Percentiles rank a stretch among this genome's conserved stretches.
Evolutionary conservation across 2,329 filamentous ascomycete genomes (phyloP).

Genomic region (Daldinia sp.): DNA sequence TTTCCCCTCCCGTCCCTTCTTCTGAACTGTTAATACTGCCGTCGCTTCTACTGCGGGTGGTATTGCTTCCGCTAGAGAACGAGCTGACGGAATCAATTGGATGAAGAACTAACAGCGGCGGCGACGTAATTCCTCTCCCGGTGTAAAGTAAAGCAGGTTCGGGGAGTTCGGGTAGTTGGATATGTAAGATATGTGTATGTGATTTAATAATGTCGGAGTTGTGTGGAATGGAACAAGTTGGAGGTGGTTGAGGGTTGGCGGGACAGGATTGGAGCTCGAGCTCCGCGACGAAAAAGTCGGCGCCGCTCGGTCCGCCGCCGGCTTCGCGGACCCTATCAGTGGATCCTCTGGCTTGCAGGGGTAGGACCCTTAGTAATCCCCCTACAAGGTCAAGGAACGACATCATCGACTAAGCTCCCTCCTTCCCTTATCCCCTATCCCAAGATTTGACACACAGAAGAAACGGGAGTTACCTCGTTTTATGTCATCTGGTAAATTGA

Average conservation of each 20-base stretch:
- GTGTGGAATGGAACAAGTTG: constrained; percentile 1
- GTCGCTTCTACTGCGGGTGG: constrained; percentile 9
- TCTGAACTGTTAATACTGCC: constrained; percentile 8
- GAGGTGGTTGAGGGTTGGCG: constrained; percentile 15
- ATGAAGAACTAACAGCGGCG: constrained; percentile 8
- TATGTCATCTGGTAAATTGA: neutral
- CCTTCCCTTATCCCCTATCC: neutral
- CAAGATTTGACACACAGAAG: neutral
- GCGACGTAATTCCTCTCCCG: constrained; percentile 5
- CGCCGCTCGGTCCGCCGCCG: constrained; percentile 29
- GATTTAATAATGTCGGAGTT: neutral
- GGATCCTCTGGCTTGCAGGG: constrained; percentile 33
- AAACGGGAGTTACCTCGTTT: no score
- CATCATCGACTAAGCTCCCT: constrained; percentile 28
- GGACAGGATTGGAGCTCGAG: constrained; percentile 40
- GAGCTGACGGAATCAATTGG: constrained; percentile 31
- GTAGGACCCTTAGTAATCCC: constrained; percentile 54
- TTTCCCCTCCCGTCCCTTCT: neutral
- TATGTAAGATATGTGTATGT: neutral
- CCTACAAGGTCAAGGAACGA: constrained; percentile 41
- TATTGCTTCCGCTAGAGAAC: constrained; percentile 30
- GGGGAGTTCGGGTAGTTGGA: constrained; percentile 22
- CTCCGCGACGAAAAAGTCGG: constrained; percentile 35
- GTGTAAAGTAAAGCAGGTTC: constrained; percentile 13
- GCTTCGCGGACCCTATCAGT: constrained; percentile 31